These are phyloP conservation scores for Lactarius akahatsu DNA, from an alignment of 768 basidiomycete species.

Conservation along the genomic window DNA sequence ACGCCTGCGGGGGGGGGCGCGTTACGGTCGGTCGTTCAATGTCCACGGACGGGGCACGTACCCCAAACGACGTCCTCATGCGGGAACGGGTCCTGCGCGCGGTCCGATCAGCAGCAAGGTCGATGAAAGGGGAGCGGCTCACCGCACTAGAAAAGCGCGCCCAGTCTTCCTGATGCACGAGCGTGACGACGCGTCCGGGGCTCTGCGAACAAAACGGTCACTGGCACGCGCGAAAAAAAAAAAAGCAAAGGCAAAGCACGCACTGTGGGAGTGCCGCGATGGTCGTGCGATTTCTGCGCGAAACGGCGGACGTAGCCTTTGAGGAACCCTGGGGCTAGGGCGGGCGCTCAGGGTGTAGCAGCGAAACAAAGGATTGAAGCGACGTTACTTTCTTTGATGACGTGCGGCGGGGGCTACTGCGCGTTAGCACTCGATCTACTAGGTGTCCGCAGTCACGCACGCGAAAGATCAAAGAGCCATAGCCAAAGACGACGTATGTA, in stretches of 20 bases:
- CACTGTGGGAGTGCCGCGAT: slow-evolving; percentile 86
- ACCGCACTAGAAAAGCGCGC: slow-evolving; percentile 68
- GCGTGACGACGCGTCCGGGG: slow-evolving; percentile 88
- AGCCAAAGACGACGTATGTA: slow-evolving; percentile 81
- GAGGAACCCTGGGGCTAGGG: slow-evolving; percentile 73
- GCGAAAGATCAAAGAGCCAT: slow-evolving; percentile 93
- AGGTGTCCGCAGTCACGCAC: slow-evolving; percentile 38
- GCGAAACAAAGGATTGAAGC: background rate
- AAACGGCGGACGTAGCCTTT: slow-evolving; percentile 91
- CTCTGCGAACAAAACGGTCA: slow-evolving; percentile 43
- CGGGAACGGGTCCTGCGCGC: slow-evolving; percentile 59
- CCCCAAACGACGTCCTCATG: slow-evolving; percentile 87
- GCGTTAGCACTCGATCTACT: background rate
- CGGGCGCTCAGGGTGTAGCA: background rate
- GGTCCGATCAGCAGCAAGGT: background rate
- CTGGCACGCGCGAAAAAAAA: background rate
- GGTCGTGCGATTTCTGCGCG: slow-evolving; percentile 89
- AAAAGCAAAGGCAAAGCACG: slow-evolving; percentile 12
- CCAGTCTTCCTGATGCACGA: slow-evolving; percentile 90
- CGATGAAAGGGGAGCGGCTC: slow-evolving; percentile 29
- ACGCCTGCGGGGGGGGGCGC: slow-evolving; percentile 48
- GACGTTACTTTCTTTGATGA: slow-evolving; percentile 58
- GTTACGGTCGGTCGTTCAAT: too few relatives aligned
- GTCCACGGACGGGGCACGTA: slow-evolving; percentile 31
- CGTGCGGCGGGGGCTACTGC: slow-evolving; percentile 77